Evolutionary conservation across 305 asterid genomes (phyloP), one percentile per base, ranked within the genome.

Genomic region (Fraxinus velutina): DNA sequence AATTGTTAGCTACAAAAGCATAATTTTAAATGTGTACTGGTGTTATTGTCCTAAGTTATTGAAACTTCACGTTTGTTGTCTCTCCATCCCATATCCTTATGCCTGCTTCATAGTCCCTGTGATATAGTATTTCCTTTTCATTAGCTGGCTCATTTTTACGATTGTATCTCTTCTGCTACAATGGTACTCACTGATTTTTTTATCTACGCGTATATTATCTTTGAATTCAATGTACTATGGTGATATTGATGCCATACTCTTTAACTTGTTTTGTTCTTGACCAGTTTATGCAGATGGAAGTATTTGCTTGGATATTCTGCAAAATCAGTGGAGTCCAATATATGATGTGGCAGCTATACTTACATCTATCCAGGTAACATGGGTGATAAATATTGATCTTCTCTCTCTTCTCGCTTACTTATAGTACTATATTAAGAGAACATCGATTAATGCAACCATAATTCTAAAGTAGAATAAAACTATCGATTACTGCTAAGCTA

Each of bases 211-310:
- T 50, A 70, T 82, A 19, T 19, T 60, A 6, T 19, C 30, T 68
- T 57, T 33, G 57, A 64, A 75, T 73, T 19, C 70, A 42, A 52
- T 39, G 29, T 72, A 34, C 32, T 24, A 68, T 13, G 19, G 30
- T 29, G 57, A 29, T 77, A 76, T 77, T 22, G 52, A 33, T 57
- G 62, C 50, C 2, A 4, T 37, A 55, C 9, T 78, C 79, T 60
- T 66, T 66, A 72, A 50, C 81, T 30, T 21, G 55, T 33, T 74
- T 55, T 84, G 32, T 55, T 33, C 37, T 73, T 81, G 47, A 55
- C 79, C 90, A 92, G 97, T 92, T 84, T 92, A 92, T 87, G 97
- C 97, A 79, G 97, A 91, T 85, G 95, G 97, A 79, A 92, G 97
- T 85, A 92, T 92, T 81, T 92, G 97, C 90, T 85, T 92, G 90